Evolutionary conservation across 495 filamentous ascomycete genomes (phyloP).

Genomic region (Neurospora sp.): DNA sequence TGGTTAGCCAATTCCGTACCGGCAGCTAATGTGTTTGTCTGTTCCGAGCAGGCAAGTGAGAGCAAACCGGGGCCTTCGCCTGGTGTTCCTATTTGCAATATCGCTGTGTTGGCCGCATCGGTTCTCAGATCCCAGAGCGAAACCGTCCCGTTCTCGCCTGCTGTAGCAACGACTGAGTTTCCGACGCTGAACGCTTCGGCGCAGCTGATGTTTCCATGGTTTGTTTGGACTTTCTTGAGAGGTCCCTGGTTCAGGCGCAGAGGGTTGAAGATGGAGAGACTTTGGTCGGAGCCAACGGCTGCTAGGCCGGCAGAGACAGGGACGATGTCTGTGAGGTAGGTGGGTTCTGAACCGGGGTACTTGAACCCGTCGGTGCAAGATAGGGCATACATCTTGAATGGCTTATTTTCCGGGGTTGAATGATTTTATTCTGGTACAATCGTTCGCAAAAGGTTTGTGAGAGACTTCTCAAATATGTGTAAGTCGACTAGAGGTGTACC

Average conservation of each 20-base stretch:
- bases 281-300: slow-evolving; percentile 43
- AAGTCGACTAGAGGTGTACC: not conserved
- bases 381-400: slow-evolving; percentile 36
- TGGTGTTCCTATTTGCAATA: slow-evolving; percentile 25
- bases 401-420: not conserved
- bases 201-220: slow-evolving; percentile 48
- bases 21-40: slow-evolving; percentile 52
- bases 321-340: slow-evolving; percentile 44
- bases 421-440: not conserved
- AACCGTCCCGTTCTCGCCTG: slow-evolving; percentile 53
- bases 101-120: slow-evolving; percentile 21
- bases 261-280: slow-evolving; percentile 45
- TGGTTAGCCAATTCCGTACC: slow-evolving; percentile 71
- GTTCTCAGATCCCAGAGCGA: slow-evolving; percentile 48
- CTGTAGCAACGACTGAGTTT: slow-evolving; percentile 40
- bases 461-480: not conserved
- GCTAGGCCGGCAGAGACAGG: slow-evolving; percentile 34
- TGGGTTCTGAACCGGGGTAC: slow-evolving; percentile 29
- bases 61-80: slow-evolving; percentile 44
- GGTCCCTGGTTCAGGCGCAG: slow-evolving; percentile 31
- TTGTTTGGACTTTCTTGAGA: slow-evolving; percentile 28
- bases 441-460: not conserved
- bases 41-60: slow-evolving; percentile 54
- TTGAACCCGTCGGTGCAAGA: slow-evolving; percentile 30
- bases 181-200: slow-evolving; percentile 35